phyloP scores from a whole-genome alignment of 495 filamentous ascomycete species.

The Hypoxylon fuscum region DNA sequence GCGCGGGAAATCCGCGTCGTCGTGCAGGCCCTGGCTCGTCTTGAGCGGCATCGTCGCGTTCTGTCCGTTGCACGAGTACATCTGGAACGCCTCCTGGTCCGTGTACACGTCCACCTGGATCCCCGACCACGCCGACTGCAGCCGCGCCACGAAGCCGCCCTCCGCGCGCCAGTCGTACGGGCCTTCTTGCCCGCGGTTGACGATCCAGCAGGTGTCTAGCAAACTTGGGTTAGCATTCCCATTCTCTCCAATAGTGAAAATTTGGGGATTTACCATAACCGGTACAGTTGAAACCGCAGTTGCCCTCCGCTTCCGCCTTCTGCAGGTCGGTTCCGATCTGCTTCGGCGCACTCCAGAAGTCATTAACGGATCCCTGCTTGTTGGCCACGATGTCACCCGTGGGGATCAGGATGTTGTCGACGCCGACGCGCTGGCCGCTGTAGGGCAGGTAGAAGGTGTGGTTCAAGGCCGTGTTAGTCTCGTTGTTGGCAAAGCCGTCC shows the following conservation, averaged over 20 bases:
- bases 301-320: constrained; percentile 61
- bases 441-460: constrained; percentile 78
- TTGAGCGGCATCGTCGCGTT: constrained; percentile 72
- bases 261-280: constrained; percentile 70
- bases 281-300: constrained; percentile 77
- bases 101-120: constrained; percentile 77
- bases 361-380: constrained; percentile 68
- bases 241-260: background rate
- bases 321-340: constrained; percentile 74
- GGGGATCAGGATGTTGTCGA: constrained; percentile 80
- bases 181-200: constrained; percentile 56
- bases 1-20: constrained; percentile 50
- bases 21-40: constrained; percentile 66
- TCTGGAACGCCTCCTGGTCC: constrained; percentile 80
- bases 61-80: constrained; percentile 78
- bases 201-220: constrained; percentile 62
- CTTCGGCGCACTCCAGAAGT: constrained; percentile 79
- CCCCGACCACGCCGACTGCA: constrained; percentile 71
- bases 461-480: constrained; percentile 71
- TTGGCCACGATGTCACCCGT: constrained; percentile 76
- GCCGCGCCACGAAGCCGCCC: constrained; percentile 64
- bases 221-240: constrained; percentile 9
- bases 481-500: constrained; percentile 74
- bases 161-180: constrained; percentile 66
- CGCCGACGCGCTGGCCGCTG: constrained; percentile 72